phyloP scores from a whole-genome alignment of 257 asterid species.

The Gynochthodes officinalis region DNA sequence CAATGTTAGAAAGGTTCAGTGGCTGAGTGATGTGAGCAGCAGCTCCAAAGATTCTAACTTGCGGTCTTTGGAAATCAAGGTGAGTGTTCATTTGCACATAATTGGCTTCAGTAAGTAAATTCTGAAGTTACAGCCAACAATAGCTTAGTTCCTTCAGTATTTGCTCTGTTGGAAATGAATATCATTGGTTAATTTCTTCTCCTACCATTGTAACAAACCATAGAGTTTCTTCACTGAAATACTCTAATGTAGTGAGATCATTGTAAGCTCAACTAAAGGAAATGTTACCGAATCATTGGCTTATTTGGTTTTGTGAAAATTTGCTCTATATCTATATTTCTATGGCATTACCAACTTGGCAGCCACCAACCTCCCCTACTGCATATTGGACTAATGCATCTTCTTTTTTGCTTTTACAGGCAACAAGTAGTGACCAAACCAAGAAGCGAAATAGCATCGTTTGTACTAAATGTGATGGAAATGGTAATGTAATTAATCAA shows the following conservation, averaged over 20 bases:
- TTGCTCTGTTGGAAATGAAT: background rate
- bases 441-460: slow-evolving; percentile 29
- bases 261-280: background rate
- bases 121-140: background rate
- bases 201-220: background rate
- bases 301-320: background rate
- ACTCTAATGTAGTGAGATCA: background rate
- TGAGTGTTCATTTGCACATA: background rate
- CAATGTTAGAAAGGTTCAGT: slow-evolving; percentile 23
- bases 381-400: background rate
- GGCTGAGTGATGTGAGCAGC: slow-evolving; percentile 23
- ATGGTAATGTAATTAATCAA: slow-evolving; percentile 24
- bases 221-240: slow-evolving; percentile 3
- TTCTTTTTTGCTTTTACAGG: slow-evolving; percentile 22
- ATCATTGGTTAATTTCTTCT: background rate
- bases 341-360: background rate
- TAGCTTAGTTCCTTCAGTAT: background rate
- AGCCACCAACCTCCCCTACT: background rate
- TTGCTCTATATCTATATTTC: background rate
- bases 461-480: slow-evolving; percentile 37
- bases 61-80: slow-evolving; percentile 32
- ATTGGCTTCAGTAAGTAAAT: background rate
- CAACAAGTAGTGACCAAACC: slow-evolving; percentile 16
- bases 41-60: slow-evolving; percentile 23
- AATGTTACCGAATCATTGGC: background rate